Base-by-base conservation (phyloP, 2,329 filamentous ascomycete species). In the Westerdykella aurantiaca region DNA sequence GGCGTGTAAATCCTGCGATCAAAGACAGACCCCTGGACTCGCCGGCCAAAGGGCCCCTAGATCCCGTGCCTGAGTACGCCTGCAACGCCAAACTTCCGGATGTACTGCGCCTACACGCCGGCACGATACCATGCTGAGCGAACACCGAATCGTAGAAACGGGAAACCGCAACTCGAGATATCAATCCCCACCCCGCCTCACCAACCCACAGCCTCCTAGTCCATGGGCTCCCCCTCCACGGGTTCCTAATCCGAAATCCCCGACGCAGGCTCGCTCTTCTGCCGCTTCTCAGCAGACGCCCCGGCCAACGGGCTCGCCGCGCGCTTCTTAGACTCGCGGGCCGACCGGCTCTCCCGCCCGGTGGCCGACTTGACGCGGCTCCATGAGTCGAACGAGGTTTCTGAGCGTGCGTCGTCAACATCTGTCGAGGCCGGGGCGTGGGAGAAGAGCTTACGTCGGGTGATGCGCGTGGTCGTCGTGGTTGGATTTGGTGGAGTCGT, bases 331-430 rank as follows among this genome's bases (percentile, higher is more conserved):
- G 71, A 69, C 14, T 53, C 51, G 47, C 64, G 64, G 25, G 61
- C 54, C n/a, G 63, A 58, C 53, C 66, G 49, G 29, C 71, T 70
- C 16, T 57, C 41, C 43, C 42, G 45, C 4, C 4, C 18, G 37
- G 55, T 48, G 6, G 51, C 44, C 1, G 67, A 70, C 72, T 88
- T 88, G 54, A 79, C 80, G 45, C 82, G 79, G 50, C 73, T 77
- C 83, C 83, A 88, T 33, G 73, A 73, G 54, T 85, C 81, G 55
- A 88, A 88, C 2, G 58, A 61, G 21, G 60, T 58, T 50, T 64
- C 61, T 61, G 18, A n/a, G n/a, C n/a, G 34, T 12, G 35, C 31
- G 4, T 35, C 12, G 21, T 46, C 39, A 34, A 38, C 21, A 25
- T 39, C 38, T 17, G 29, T 6, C 16, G 22, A 10, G 18, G 35